These are phyloP conservation scores for Thuja plicata DNA, from an alignment of 83 land plant genomes.

Conservation along the genomic window DNA sequence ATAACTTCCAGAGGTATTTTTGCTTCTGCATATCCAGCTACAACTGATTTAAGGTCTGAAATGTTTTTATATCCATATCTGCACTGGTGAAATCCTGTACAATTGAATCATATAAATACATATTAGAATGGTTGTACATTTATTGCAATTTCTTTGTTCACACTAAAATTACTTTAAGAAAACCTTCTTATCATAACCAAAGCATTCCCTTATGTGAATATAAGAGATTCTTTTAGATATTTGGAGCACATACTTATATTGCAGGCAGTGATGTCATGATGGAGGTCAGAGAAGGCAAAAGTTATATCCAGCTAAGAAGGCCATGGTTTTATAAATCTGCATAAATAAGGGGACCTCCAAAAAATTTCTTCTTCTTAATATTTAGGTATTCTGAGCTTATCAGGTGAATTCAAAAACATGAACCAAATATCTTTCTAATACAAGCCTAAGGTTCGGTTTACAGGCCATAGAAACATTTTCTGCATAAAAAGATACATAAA, in stretches of 20 bases:
- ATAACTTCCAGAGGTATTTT: no score
- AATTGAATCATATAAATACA: background rate
- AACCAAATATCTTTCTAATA: background rate
- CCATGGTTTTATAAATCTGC: no score
- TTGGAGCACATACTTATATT: no score
- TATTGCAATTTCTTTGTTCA: background rate
- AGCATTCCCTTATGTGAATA: background rate
- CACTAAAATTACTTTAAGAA: background rate
- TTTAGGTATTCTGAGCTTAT: background rate
- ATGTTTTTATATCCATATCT: conserved; percentile 29
- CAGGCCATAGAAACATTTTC: background rate
- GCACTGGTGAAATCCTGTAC: conserved; percentile 71
- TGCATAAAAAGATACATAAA: no score
- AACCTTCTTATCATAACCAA: background rate
- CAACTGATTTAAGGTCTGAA: conserved; percentile 56
- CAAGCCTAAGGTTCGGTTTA: background rate
- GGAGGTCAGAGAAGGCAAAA: no score
- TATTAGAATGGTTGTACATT: no score
- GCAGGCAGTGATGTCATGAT: no score
- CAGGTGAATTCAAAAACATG: background rate
- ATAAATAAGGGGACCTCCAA: no score
- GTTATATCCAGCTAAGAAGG: no score
- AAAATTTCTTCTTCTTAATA: no score
- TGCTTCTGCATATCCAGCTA: conserved; percentile 60
- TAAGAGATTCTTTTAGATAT: background rate